Base-by-base conservation (phyloP, 495 filamentous ascomycete species). In the Neurospora sp. region DNA sequence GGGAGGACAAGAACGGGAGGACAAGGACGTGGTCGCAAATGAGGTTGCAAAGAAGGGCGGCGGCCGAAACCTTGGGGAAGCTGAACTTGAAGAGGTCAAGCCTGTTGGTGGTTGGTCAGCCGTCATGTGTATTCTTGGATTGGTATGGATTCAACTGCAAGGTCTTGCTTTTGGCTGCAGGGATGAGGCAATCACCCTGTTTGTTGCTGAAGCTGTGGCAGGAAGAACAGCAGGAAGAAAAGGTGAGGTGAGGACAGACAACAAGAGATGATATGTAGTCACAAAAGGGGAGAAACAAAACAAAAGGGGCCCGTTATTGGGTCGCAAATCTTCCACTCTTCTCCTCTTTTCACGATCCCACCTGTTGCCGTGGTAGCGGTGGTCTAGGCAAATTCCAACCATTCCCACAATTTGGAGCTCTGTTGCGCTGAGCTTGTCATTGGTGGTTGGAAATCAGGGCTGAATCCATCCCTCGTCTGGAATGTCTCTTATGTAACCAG, bases 301-400 rank as follows among this genome's bases (percentile, higher is more conserved):
- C 41, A 44, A 70, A 42, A 71, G 53, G 41, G 35, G 70, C 42
- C n/a, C 53, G 1, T 44, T 22, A 71, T 70, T 70, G 69, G n/a
- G n/a, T 37, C 40, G 31, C 69, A 53, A 53, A 45, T 42, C 16
- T 45, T 70, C 16, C 39, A 35, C 16, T 31, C 42, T 20, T 53
- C 70, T 68, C 53, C 70, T 48, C 69, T 70, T 70, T 70, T 45
- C 37, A 45, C n/a, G 17, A 35, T 53, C 69, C 69, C 40, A 70
- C 27, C 17, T 20, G 40, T 59, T 27, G 31, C 39, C 20, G 38
- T 41, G 70, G 70, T 45, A 45, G 70, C 59, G 69, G 69, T 61
- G 53, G 53, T 61, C 53, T 61, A 61, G 53, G 5, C 53, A 61
- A 61, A 61, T 61, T 31, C 53, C 27, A 27, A 27, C 27, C 53